Evolutionary conservation across 2,329 filamentous ascomycete species (phyloP).

Genomic region (Fusarium luffae): DNA sequence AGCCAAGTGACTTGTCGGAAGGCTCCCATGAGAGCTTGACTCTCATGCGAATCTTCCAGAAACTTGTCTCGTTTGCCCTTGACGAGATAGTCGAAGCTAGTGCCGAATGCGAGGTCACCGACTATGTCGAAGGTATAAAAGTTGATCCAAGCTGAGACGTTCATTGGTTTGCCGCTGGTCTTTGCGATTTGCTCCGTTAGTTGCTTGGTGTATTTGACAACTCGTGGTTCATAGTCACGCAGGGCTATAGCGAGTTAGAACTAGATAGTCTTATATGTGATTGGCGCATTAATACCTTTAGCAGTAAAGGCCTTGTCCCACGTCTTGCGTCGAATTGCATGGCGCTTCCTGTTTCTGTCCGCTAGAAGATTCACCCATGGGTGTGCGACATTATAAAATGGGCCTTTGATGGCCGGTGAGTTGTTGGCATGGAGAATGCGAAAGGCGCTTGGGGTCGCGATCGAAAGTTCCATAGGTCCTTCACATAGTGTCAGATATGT

Average conservation of each 20-base stretch:
- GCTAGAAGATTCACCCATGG: slow-evolving; percentile 17
- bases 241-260: background rate
- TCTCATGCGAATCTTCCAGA: slow-evolving; percentile 2
- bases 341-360: slow-evolving; percentile 5
- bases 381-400: slow-evolving; percentile 25
- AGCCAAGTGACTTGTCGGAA: slow-evolving; percentile 4
- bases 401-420: slow-evolving; percentile 9
- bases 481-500: accelerated
- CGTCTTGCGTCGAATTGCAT: slow-evolving; percentile 18
- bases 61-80: slow-evolving; percentile 5
- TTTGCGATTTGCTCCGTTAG: background rate
- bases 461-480: slow-evolving; percentile 25
- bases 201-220: slow-evolving; percentile 10
- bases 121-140: slow-evolving; percentile 35
- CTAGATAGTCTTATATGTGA: accelerated
- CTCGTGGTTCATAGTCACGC: slow-evolving; percentile 25
- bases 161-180: background rate
- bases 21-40: background rate
- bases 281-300: background rate
- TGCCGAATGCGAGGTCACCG: slow-evolving; percentile 30
- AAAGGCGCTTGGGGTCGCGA: slow-evolving; percentile 24
- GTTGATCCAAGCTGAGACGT: slow-evolving; percentile 12
- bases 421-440: slow-evolving; percentile 19
- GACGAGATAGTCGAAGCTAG: slow-evolving; percentile 25
- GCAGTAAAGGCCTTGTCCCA: slow-evolving; percentile 37